Conservation (phyloP, 345 rosid species). For the Nephelium lappaceum region DNA sequence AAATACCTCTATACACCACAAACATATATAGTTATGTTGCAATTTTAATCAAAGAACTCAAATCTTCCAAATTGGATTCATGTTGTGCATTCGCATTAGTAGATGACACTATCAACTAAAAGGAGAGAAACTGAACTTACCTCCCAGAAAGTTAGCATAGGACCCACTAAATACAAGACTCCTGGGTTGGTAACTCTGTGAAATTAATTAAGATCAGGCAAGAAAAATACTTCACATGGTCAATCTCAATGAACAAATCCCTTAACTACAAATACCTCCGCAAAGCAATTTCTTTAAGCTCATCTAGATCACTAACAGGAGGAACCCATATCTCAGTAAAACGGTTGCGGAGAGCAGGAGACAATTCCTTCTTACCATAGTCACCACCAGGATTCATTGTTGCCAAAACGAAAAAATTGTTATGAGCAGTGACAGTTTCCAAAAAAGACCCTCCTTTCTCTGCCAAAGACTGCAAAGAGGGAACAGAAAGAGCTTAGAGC, state of each 20-base stretch:
- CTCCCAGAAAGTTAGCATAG: conserved; percentile 78
- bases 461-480: conserved; percentile 69
- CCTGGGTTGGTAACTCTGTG: conserved; percentile 52
- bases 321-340: conserved; percentile 99
- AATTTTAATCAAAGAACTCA: not conserved
- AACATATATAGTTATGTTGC: not conserved
- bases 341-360: conserved; percentile 95
- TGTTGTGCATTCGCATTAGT: not conserved
- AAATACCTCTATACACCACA: not conserved
- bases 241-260: not conserved
- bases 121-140: conserved; percentile 35
- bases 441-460: conserved; percentile 87
- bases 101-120: not conserved
- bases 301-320: conserved; percentile 59
- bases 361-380: conserved; percentile 95
- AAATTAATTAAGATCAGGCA: conserved; percentile 12
- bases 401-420: conserved; percentile 76
- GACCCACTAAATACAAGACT: conserved; percentile 49
- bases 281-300: conserved; percentile 73
- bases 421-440: conserved; percentile 78
- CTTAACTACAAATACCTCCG: conserved; percentile 50
- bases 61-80: not conserved
- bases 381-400: conserved; percentile 99
- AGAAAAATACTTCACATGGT: not conserved
- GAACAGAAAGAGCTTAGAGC: not conserved